phyloP scores from a whole-genome alignment of 2,329 filamentous ascomycete genomes.

The Purpureocillium takamizusanense region DNA sequence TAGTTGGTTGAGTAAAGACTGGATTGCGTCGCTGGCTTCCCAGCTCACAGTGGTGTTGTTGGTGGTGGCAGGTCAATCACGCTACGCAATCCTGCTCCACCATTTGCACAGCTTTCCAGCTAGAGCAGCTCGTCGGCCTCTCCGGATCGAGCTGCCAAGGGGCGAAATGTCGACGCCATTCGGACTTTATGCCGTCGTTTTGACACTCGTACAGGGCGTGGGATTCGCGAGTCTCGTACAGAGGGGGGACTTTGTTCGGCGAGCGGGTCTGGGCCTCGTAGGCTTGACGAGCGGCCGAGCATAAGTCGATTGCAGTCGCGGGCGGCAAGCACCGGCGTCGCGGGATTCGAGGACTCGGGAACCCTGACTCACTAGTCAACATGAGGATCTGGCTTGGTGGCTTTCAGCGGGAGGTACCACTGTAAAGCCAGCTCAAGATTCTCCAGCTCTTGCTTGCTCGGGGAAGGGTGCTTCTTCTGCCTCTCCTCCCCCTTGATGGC shows the following conservation, averaged over 20 bases:
- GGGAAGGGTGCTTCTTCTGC: slow-evolving; percentile 36
- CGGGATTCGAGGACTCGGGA: too few relatives aligned
- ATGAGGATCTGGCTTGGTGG: slow-evolving; percentile 10
- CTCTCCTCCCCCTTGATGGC: slow-evolving; percentile 5
- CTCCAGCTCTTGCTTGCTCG: slow-evolving; percentile 30
- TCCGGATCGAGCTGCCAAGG: not conserved
- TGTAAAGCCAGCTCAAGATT: slow-evolving; percentile 26
- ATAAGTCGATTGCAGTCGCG: slow-evolving; percentile 20
- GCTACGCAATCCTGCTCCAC: not conserved
- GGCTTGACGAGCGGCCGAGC: slow-evolving; percentile 4
- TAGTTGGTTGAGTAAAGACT: too few relatives aligned
- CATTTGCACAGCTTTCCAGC: too few relatives aligned
- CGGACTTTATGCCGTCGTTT: not conserved
- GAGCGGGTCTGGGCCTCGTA: not conserved
- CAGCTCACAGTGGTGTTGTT: too few relatives aligned
- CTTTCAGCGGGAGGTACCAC: slow-evolving; percentile 17
- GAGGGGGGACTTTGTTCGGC: slow-evolving; percentile 1
- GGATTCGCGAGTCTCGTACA: not conserved
- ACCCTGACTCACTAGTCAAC: slow-evolving; percentile 15
- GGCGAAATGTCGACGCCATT: not conserved
- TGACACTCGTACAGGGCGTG: not conserved
- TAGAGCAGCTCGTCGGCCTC: slow-evolving; percentile 2
- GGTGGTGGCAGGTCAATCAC: too few relatives aligned
- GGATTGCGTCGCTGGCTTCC: too few relatives aligned
- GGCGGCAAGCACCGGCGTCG: slow-evolving; percentile 8